Evolutionary conservation across 345 rosid species (phyloP).

Genomic region (Hibiscus mutabilis): DNA sequence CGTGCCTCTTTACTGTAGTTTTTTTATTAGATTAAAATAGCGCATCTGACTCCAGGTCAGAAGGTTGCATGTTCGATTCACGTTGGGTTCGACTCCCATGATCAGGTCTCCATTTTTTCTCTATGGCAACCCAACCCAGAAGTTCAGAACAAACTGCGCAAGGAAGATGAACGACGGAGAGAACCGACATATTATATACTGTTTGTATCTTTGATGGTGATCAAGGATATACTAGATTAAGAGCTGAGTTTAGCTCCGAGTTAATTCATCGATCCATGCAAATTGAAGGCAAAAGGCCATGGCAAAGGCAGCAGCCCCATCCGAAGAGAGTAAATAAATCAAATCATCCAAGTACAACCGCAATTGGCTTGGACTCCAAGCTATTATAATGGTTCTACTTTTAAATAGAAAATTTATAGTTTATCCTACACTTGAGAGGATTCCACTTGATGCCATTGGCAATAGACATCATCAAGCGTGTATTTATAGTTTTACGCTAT

Average conservation of each 20-base stretch:
- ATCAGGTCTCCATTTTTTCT: too few species aligned
- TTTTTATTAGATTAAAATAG: too few species aligned
- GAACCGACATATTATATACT: background rate
- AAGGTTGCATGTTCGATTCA: slow-evolving; percentile 99
- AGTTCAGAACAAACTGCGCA: too few species aligned
- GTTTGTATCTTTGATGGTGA: too few species aligned
- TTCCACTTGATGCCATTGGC: background rate
- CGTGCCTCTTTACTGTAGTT: too few species aligned
- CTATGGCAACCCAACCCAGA: too few species aligned
- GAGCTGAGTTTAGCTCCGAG: too few species aligned
- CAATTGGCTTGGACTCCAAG: background rate
- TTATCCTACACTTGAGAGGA: background rate
- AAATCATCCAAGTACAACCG: background rate
- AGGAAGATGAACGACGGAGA: background rate
- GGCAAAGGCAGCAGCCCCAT: too few species aligned
- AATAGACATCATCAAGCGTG: background rate
- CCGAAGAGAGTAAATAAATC: too few species aligned
- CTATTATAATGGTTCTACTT: background rate
- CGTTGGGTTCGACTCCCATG: slow-evolving; percentile 64
- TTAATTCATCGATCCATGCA: too few species aligned
- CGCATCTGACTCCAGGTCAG: slow-evolving; percentile 99
- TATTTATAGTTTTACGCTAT: background rate
- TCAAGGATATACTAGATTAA: too few species aligned
- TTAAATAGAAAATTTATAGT: background rate
- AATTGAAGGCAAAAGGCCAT: too few species aligned